phyloP scores from a whole-genome alignment of 441 rosid genomes.

The Populus hybrid region DNA sequence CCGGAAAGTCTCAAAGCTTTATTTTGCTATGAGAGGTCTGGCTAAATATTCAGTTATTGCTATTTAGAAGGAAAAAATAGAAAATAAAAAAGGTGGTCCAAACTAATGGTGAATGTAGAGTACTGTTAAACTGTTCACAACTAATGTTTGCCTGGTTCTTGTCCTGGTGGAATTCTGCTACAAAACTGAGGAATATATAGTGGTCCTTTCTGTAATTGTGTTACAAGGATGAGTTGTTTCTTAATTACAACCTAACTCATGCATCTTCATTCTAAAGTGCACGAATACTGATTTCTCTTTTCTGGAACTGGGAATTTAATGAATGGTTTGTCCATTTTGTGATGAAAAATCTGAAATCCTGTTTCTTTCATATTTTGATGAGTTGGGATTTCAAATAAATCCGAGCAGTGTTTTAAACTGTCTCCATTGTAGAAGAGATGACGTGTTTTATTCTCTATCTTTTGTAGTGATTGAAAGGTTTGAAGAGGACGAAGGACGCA shows the following conservation, averaged over 20 bases:
- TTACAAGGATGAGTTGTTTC: not conserved
- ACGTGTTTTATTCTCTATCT: not conserved
- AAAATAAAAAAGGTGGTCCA: not conserved
- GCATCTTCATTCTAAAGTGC: too few relatives aligned
- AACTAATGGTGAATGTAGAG: not conserved
- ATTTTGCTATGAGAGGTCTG: conserved; percentile 78
- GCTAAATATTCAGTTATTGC: not conserved
- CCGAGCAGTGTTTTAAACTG: not conserved
- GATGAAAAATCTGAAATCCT: not conserved
- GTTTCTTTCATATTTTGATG: not conserved
- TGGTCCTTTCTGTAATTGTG: not conserved
- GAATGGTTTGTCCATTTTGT: not conserved
- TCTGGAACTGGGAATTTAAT: not conserved
- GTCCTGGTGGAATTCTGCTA: not conserved
- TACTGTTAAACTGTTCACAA: not conserved
- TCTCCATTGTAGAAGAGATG: not conserved
- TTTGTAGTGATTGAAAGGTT: conserved; percentile 67
- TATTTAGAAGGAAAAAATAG: not conserved
- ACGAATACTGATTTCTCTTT: not conserved
- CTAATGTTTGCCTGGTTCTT: not conserved
- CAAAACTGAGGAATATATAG: not conserved
- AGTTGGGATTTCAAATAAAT: not conserved
- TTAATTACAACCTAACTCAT: not conserved
- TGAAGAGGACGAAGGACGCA: conserved; percentile 59
- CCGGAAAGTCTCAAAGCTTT: conserved; percentile 61